These are phyloP conservation scores for Eimeria maxima DNA, from an alignment of 169 alveolate species.

Conservation along the genomic window DNA sequence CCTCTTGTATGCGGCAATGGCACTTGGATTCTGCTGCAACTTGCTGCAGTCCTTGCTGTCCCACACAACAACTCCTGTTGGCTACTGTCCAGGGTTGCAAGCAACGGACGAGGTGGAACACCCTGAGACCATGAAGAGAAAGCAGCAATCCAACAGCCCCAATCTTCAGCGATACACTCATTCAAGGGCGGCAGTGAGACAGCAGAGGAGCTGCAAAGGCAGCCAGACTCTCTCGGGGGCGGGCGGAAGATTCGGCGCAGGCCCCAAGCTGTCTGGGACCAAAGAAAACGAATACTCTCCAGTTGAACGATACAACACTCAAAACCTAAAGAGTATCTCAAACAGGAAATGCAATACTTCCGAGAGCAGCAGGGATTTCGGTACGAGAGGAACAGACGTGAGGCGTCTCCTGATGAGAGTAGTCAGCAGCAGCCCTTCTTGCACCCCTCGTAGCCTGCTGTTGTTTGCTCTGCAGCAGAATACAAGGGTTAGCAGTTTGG, in stretches of 20 bases:
- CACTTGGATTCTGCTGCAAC: neutral
- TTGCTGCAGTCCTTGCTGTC: neutral
- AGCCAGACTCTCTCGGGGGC: neutral
- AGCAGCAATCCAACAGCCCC: neutral
- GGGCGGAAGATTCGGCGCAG: slow-evolving; percentile 27
- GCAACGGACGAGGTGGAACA: neutral
- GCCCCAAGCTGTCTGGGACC: neutral
- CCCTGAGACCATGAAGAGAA: neutral
- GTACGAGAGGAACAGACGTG: neutral
- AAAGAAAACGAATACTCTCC: neutral
- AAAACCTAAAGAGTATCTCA: neutral
- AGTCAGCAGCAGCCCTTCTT: slow-evolving; percentile 36
- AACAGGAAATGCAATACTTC: neutral
- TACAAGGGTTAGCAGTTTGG: neutral
- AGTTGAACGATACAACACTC: neutral
- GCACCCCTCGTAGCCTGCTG: neutral
- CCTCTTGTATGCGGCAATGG: neutral
- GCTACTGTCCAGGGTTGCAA: neutral
- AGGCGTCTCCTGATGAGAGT: slow-evolving; percentile 25
- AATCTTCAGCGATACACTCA: neutral
- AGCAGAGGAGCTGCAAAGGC: neutral
- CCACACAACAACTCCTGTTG: neutral
- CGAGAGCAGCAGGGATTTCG: neutral
- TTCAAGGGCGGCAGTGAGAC: neutral
- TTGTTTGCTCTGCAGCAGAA: neutral